Evolutionary conservation across 495 filamentous ascomycete species (phyloP).

Genomic region (Peziza echinospora): DNA sequence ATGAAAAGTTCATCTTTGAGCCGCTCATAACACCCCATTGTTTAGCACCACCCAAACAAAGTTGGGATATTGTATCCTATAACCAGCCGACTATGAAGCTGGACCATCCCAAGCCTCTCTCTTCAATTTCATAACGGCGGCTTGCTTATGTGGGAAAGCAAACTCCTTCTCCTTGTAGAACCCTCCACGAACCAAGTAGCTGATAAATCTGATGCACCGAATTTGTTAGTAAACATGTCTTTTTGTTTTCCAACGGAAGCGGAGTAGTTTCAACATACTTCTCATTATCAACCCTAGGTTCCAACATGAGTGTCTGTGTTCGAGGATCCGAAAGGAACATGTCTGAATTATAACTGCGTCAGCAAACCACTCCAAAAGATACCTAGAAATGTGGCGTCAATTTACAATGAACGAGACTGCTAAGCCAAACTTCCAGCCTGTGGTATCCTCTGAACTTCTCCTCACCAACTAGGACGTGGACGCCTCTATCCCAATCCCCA

Average conservation of each 20-base stretch:
- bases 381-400: background rate
- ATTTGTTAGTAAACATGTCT: conserved; percentile 6
- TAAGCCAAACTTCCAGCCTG: conserved; percentile 59
- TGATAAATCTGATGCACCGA: conserved; percentile 52
- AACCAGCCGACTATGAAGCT: background rate
- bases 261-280: conserved; percentile 35
- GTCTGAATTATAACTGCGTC: conserved; percentile 6
- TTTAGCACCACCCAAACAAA: no score
- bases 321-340: conserved; percentile 53
- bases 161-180: conserved; percentile 82
- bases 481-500: conserved; percentile 65
- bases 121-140: conserved; percentile 62
- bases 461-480: conserved; percentile 79
- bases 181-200: conserved; percentile 49
- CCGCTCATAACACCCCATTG: no score
- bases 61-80: no score
- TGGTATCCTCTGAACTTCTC: conserved; percentile 68
- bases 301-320: conserved; percentile 61
- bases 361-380: background rate
- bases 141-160: conserved; percentile 79
- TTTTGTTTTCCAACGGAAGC: background rate
- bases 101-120: conserved; percentile 71
- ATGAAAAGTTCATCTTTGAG: no score
- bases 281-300: conserved; percentile 78
- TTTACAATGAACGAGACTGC: conserved; percentile 62